These are phyloP conservation scores for Dendryphion nanum DNA, from an alignment of 2,329 filamentous ascomycete species.

Conservation along the genomic window DNA sequence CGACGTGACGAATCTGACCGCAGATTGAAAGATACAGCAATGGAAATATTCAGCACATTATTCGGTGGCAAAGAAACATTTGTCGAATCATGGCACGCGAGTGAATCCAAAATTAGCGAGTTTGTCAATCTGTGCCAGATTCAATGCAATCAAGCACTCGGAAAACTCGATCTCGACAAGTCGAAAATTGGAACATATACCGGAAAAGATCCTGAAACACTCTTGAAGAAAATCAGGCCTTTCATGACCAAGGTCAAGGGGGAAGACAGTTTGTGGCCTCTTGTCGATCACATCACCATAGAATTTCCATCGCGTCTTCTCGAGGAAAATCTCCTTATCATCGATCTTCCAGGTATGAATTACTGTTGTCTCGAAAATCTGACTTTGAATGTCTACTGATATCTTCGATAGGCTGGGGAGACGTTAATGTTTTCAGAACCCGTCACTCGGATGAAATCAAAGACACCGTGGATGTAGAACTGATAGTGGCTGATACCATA, in stretches of 20 bases:
- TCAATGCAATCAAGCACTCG: slow-evolving; percentile 15
- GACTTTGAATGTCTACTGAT: background rate
- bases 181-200: slow-evolving; percentile 2
- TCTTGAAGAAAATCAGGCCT: slow-evolving; percentile 11
- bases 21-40: slow-evolving; percentile 15
- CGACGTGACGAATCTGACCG: slow-evolving; percentile 15
- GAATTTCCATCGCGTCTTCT: slow-evolving; percentile 13
- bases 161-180: slow-evolving; percentile 1
- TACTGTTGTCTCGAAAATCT: background rate
- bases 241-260: slow-evolving; percentile 17
- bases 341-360: slow-evolving; percentile 22
- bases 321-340: slow-evolving; percentile 12
- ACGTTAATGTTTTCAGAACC: slow-evolving; percentile 15
- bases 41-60: slow-evolving; percentile 18
- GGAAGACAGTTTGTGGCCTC: slow-evolving; percentile 16
- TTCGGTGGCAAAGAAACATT: slow-evolving; percentile 16
- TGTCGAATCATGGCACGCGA: slow-evolving; percentile 8
- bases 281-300: slow-evolving; percentile 17
- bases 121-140: slow-evolving; percentile 13
- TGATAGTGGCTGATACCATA: slow-evolving; percentile 18
- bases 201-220: slow-evolving; percentile 5
- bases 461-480: slow-evolving; percentile 16
- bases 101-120: slow-evolving; percentile 7
- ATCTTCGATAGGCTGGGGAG: slow-evolving; percentile 16
- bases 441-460: slow-evolving; percentile 18